Conservation (phyloP, 129 eudicot genomes). For the Erigeron canadensis region DNA sequence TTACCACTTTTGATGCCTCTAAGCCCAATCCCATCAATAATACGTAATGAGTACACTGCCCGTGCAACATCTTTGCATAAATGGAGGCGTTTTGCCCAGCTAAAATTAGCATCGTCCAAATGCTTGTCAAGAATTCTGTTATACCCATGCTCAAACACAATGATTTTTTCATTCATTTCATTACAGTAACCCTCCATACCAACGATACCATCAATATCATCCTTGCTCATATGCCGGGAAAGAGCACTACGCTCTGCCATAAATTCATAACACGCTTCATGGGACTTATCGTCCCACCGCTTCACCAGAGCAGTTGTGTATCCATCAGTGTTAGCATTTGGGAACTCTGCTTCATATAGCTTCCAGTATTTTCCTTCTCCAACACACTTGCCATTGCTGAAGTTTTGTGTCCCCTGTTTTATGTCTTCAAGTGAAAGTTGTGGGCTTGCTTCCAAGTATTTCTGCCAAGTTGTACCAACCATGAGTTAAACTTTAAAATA, state of each 20-base stretch:
- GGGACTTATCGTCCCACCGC: background rate
- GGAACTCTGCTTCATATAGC: background rate
- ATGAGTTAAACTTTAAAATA: no score
- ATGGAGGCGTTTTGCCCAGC: background rate
- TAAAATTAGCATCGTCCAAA: background rate
- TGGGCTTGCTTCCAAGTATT: no score
- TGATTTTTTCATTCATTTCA: constrained; percentile 9
- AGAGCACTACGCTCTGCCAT: background rate
- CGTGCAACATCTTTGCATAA: background rate
- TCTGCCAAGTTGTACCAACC: no score
- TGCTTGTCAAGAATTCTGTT: background rate
- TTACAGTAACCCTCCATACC: background rate
- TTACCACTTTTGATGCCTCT: background rate
- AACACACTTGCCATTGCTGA: background rate
- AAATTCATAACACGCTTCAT: background rate
- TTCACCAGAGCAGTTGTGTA: background rate
- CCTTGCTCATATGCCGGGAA: background rate
- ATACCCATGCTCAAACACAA: background rate
- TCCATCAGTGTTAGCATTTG: background rate
- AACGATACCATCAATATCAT: background rate
- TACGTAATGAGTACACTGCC: background rate
- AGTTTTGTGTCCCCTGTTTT: background rate
- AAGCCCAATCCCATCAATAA: no score
- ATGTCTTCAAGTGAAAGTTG: no score
- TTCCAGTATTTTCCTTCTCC: constrained; percentile 1